Base-by-base conservation (phyloP, 108 stramenopile genomes). In the Stephanodiscus minutulus region DNA sequence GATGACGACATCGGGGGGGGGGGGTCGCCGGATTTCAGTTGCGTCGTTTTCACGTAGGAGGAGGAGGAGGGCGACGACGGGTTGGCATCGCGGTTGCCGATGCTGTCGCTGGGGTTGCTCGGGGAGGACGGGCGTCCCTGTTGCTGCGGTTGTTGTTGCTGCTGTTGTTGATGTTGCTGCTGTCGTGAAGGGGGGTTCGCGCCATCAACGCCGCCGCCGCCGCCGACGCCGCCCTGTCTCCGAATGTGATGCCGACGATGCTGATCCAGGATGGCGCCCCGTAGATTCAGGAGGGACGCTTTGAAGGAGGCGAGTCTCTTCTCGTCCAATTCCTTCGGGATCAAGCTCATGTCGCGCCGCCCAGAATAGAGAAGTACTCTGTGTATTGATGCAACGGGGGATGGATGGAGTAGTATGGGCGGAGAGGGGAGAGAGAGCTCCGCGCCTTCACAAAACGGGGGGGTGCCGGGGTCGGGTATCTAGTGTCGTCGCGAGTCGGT, bases 241-340 rank as follows among this genome's bases (percentile, higher is more conserved):
- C 7, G 54, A 10, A 28, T 58, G 15, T 36, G 57, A 58, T 15
- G 36, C 35, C 18, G 31, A 13, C 52, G 64, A 33, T 50, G 64
- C 48, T 66, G 64, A 29, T 48, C 52, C 48, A 36, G 9, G 39
- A 39, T 66, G 13, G 64, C 48, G 2, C 18, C 41, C 31, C 27
- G 17, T 15, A 64, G 63, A 44, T 36, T 64, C 12, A 52, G 17
- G 29, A 69, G 28, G 36, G 52, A 67, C 54, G 37, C 35, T 36
- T 55, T 52, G 66, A 53, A 53, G 52, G 48, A 50, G 24, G 48
- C 66, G 50, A 67, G 37, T 55, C 53, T 31, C 49, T 67, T 37
- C 20, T 37, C 62, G 27, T 44, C 46, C 37, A 63, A 63, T 24
- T 24, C 50, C 39, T 39, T 39, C 39, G 39, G 39, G 9, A 39